phyloP scores from a whole-genome alignment of 2,329 filamentous ascomycete genomes.

The Aureobasidium sp. region DNA sequence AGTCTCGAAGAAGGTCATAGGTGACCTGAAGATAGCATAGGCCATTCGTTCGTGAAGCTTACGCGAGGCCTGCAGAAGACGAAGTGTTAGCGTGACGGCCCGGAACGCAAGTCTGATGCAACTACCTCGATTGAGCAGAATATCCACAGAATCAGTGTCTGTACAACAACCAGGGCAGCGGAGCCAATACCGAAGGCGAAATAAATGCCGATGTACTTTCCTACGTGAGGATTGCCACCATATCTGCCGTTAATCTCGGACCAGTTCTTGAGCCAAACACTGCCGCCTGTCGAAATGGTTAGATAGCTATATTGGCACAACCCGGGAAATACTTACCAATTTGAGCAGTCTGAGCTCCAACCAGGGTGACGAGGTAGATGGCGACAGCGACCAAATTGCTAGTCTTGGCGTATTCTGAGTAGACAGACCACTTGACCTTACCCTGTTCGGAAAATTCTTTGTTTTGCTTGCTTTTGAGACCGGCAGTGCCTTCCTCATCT shows the following conservation, averaged over 20 bases:
- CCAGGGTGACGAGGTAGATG: conserved; percentile 67
- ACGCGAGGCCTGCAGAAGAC: conserved; percentile 59
- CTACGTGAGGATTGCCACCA: conserved; percentile 64
- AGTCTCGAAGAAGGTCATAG: conserved; percentile 98
- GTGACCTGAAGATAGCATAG: conserved; percentile 90
- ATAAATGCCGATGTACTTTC: conserved; percentile 90
- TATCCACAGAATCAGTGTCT: conserved; percentile 95
- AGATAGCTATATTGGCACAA: conserved; percentile 14
- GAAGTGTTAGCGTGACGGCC: conserved; percentile 17
- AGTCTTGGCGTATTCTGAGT: conserved; percentile 86
- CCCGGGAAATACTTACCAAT: conserved; percentile 50
- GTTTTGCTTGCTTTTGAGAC: conserved; percentile 67
- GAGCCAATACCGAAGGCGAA: conserved; percentile 89
- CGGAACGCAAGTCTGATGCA: conserved; percentile 8
- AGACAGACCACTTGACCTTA: conserved; percentile 96
- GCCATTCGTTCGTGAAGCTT: conserved; percentile 98
- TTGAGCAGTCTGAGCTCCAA: conserved; percentile 72
- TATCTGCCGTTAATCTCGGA: conserved; percentile 64
- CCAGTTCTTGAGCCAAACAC: conserved; percentile 91
- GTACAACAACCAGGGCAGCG: conserved; percentile 73
- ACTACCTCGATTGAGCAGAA: conserved; percentile 95
- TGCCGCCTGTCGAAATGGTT: conserved; percentile 49
- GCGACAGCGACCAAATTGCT: conserved; percentile 79
- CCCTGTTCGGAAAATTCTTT: conserved; percentile 90
- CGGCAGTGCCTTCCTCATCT: conserved; percentile 62